These are phyloP conservation scores for Cyclostephanos tholiformis DNA, from an alignment of 108 stramenopile species.

Conservation along the genomic window DNA sequence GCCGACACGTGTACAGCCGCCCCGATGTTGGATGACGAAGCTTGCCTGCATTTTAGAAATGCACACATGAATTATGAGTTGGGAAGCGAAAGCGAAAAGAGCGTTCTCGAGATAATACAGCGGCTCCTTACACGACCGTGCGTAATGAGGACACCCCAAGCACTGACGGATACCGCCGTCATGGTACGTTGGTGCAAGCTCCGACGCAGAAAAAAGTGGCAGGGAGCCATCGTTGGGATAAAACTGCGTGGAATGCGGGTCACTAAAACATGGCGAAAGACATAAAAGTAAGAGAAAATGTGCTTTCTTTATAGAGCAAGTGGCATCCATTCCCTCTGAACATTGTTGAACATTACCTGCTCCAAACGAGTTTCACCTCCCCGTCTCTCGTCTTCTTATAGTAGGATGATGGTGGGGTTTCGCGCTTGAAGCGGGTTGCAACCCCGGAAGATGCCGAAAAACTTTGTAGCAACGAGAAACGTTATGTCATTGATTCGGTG, in stretches of 20 bases:
- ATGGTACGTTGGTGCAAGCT: constrained; percentile 86
- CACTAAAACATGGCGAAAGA: constrained; percentile 22
- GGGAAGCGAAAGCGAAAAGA: neutral
- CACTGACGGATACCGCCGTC: constrained; percentile 73
- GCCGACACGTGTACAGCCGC: constrained; percentile 88
- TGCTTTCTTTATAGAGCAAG: neutral
- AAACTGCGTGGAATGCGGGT: constrained; percentile 37
- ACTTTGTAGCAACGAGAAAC: constrained; percentile 2
- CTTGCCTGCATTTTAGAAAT: constrained; percentile 49
- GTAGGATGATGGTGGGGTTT: constrained; percentile 70
- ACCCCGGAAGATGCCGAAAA: constrained; percentile 33
- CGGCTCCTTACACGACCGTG: constrained; percentile 61
- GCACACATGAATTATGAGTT: neutral
- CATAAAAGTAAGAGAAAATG: neutral
- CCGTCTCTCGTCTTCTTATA: constrained; percentile 65
- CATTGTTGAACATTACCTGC: constrained; percentile 23
- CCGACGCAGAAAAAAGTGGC: constrained; percentile 75
- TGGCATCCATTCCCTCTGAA: neutral
- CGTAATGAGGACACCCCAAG: constrained; percentile 91
- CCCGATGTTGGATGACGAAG: constrained; percentile 89
- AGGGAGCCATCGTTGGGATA: constrained; percentile 37
- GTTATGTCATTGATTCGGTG: neutral
- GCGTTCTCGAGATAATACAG: neutral
- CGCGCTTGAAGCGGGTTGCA: constrained; percentile 43
- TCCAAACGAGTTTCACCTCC: constrained; percentile 63